Base-by-base conservation (phyloP, 2,329 filamentous ascomycete species). In the Monilinia polystroma region DNA sequence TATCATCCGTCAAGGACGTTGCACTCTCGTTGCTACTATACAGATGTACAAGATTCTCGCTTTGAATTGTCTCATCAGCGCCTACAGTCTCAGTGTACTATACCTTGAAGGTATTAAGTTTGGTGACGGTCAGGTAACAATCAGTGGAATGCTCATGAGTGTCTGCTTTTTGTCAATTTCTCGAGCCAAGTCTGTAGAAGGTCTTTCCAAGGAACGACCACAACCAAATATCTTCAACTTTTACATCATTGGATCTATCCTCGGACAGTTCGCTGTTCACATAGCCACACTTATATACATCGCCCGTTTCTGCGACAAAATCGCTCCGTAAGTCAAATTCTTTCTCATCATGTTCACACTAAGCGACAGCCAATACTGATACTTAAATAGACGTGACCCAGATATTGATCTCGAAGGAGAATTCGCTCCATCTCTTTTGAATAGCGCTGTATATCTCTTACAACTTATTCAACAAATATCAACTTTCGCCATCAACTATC, bases 1-100 rank as follows among this genome's bases (percentile, higher is more conserved):
- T 81, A 99, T 99, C 75, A 95, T 99, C 75, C 91, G 95, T 67
- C 95, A 99, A 81, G 95, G 95, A 67, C 91, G 95, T 70, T 99
- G 95, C 82, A 99, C 95, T 10, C 87, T 99, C 26, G 95, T 99
- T 65, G 95, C 95, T 43, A 99, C 95, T 0, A 98, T 99, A 71
- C 95, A 99, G 82, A 99, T 99, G 94, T 99, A 99, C 87, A 99
- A 97, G 85, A 99, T 99, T 74, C 86, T 99, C 63, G 95, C 95
- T 10, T 83, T 99, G 68, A 99, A 99, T 83, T 99, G 95, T 78
- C 83, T 99, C 73, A 99, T 99, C 77, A 97, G 92, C 73, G 95
- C 95, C 49, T 99, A 99, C 86, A 97, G 92, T 79, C 81, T 99
- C 76, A 96, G 91, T 78, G 95, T 99, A 23, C 84, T 99, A 67